Base-by-base conservation (phyloP, 2,329 filamentous ascomycete genomes). In the Shiraia bambusicola region DNA sequence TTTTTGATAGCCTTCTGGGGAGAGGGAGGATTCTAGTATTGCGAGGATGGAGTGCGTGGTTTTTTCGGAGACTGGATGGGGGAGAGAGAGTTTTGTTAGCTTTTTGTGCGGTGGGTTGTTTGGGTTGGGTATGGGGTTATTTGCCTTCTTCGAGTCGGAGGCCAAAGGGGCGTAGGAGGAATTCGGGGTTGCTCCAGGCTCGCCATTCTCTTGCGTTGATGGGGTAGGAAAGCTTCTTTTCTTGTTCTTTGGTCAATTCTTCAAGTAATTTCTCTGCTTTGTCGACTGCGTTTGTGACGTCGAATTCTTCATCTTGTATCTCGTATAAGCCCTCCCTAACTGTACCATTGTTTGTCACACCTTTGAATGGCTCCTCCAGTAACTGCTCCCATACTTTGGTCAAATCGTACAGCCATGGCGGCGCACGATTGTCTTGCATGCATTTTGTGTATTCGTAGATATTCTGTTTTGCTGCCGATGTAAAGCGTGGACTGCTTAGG, bases 201-300 rank as follows among this genome's bases (percentile, higher is more conserved):
- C 86, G 79, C 84, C 85, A 89, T 58, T 87, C 81, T 2, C 79
- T 80, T 1, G 82, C 82, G 68, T 87, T 82, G 49, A 89, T 76
- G 58, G 86, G 81, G 55, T 84, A 79, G 25, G 66, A 66, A 0
- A 83, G 60, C 19, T 70, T 70, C 13, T 71, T 49, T 32, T 67
- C 72, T 54, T 87, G 77, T 8, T 72, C 68, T 0, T 72, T 63
- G 12, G 72, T 69, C 12, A 86, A 67, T 2, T 70, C 63, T 1
- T 56, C 48, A 0, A 83, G 58, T 2, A 85, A 60, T 0, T 59
- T 41, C 2, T 77, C 61, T 0, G 79, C 72, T 0, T 79, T 74
- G 0, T 69, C 45, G 9, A 81, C 77, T n/a, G 87, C 84, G 3
- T 61, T 47, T 1, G 71, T 67, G 26, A 84, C 82, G 0, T 80